These are phyloP conservation scores for Oryza meridionalis DNA, from an alignment of 176 grass and related monocot species.

Conservation along the genomic window DNA sequence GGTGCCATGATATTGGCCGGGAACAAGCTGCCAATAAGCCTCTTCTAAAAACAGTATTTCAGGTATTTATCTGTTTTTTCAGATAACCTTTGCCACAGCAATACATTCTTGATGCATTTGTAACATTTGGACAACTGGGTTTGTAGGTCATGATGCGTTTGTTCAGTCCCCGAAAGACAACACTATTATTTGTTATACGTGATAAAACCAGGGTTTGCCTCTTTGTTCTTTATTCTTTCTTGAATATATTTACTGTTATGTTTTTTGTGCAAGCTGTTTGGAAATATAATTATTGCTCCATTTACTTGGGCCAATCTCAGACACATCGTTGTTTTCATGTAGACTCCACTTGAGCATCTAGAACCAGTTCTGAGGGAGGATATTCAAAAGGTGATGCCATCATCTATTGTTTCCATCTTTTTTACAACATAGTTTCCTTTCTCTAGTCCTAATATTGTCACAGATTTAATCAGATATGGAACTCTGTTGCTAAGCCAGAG, in stretches of 20 bases:
- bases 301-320: constrained; percentile 36
- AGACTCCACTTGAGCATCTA: constrained; percentile 96
- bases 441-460: constrained; percentile 37
- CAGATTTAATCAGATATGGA: constrained; percentile 88
- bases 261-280: constrained; percentile 25
- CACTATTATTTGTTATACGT: constrained; percentile 88
- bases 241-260: constrained; percentile 30
- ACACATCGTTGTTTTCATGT: constrained; percentile 42
- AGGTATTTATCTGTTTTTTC: constrained; percentile 68
- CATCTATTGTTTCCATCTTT: constrained; percentile 25
- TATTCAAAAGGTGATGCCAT: constrained; percentile 85
- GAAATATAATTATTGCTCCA: constrained; percentile 11
- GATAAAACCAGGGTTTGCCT: constrained; percentile 87
- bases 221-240: constrained; percentile 32
- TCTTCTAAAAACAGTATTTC: constrained; percentile 93
- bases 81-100: constrained; percentile 13
- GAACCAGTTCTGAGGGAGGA: constrained; percentile 92
- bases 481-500: constrained; percentile 83
- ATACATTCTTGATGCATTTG: constrained; percentile 29
- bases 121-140: constrained; percentile 41
- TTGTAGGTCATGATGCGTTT: constrained; percentile 93
- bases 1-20: constrained; percentile 95
- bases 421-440: constrained; percentile 28
- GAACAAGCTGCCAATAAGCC: constrained; percentile 88
- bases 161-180: constrained; percentile 78